phyloP scores from a whole-genome alignment of 192 early-diverging fungal genomes.

The Kickxella alabastrina region DNA sequence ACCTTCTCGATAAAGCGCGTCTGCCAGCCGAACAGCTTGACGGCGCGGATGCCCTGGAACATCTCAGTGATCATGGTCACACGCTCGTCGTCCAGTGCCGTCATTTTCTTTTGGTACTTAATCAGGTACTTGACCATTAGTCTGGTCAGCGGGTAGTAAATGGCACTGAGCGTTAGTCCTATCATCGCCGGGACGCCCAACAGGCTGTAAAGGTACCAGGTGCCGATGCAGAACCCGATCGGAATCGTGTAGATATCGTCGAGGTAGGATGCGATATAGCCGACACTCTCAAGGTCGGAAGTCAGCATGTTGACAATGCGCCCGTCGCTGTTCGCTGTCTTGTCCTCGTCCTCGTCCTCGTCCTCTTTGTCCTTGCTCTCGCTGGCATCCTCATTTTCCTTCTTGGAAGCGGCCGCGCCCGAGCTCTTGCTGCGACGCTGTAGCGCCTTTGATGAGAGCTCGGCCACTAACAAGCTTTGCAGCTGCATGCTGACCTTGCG shows the following conservation, averaged over 20 bases:
- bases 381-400: conserved; percentile 17
- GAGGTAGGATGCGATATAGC: conserved; percentile 56
- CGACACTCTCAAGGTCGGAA: conserved; percentile 65
- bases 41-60: conserved; percentile 84
- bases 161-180: conserved; percentile 64
- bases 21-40: conserved; percentile 93
- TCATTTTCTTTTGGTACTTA: conserved; percentile 55
- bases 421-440: conserved; percentile 55
- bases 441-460: conserved; percentile 66
- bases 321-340: conserved; percentile 52
- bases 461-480: conserved; percentile 59
- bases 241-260: conserved; percentile 65
- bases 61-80: conserved; percentile 80
- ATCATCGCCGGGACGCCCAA: conserved; percentile 81
- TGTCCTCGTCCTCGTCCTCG: conserved; percentile 36
- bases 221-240: conserved; percentile 62
- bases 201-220: conserved; percentile 67
- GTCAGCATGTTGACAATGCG: conserved; percentile 70
- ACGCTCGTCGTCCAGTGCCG: conserved; percentile 67
- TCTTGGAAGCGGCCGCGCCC: conserved; percentile 14
- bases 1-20: conserved; percentile 67
- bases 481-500: conserved; percentile 61
- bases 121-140: conserved; percentile 54
- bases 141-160: conserved; percentile 60
- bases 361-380: conserved; percentile 15